Base-by-base conservation (phyloP, 495 filamentous ascomycete species). In the Filosporella fistucella region DNA sequence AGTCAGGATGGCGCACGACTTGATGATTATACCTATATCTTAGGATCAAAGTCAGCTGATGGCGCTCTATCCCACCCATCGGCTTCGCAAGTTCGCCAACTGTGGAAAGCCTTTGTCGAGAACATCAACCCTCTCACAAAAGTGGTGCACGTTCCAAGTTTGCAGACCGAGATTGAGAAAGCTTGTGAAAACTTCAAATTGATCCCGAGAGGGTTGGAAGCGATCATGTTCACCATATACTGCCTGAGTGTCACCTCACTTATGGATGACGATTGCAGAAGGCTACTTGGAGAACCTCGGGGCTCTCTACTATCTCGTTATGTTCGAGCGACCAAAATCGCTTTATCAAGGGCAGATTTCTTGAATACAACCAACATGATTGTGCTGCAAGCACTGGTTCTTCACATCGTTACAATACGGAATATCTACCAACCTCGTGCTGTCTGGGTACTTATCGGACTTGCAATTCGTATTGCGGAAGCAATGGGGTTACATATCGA, bases 401-500 rank as follows among this genome's bases (percentile, higher is more conserved):
- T 94, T 12, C 90, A 86, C 57, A 63, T 88, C 40, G 7, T 60
- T 12, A 60, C 55, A 20, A 21, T 65, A 12, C 67, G 63, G 46
- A 49, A 63, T 33, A 28, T 51, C 8, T 51, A 63, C 30, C 68
- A 74, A 14, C 54, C 43, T 45, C 40, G 52, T 37, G 14, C 57
- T 47, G 26, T 70, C 3, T 88, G 81, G 77, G 75, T 79, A 9
- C 71, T 89, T 59, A 81, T 75, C 10, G 79, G 80, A 7, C 63
- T 94, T 4, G 74, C 84, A 14, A 74, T 93, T 30, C 83, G 89
- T n/a, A 82, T 95, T 53, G 86, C 83, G 11, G 82, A 91, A 55
- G 78, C 81, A 2, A 64, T 93, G 24, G 88, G 89, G 2, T 67
- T 95, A 25, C 88, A 93, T 58, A 74, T 84, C 4, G 89, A 94